A percentile compares a stretch with the other conserved stretches of the same genome.
Conservation (phyloP, 129 eudicot species). For the Calendula officinalis region DNA sequence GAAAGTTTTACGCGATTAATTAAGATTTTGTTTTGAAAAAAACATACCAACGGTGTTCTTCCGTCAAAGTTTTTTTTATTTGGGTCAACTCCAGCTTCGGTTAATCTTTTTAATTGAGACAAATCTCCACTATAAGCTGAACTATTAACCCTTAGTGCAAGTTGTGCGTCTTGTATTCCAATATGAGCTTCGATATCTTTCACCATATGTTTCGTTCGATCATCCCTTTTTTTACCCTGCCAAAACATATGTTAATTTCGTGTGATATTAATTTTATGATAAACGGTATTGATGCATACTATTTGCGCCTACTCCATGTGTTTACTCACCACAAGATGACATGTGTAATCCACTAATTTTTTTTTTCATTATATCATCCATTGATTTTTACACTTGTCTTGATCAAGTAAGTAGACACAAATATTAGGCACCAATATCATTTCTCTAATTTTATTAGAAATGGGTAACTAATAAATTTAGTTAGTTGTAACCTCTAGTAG, state of each 20-base stretch:
- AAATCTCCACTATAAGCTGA: slow-evolving; percentile 82
- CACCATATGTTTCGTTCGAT: slow-evolving; percentile 67
- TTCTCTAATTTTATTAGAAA: too few relatives aligned
- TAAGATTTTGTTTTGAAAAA: background rate
- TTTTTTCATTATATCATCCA: too few relatives aligned
- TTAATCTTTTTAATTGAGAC: slow-evolving; percentile 58
- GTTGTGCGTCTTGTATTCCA: slow-evolving; percentile 82
- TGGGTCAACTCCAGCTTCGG: slow-evolving; percentile 92
- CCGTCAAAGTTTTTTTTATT: slow-evolving; percentile 82
- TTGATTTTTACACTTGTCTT: too few relatives aligned
- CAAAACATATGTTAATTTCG: slow-evolving; percentile 16
- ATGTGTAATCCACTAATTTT: too few relatives aligned
- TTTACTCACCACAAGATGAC: too few relatives aligned
- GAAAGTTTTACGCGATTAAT: too few relatives aligned
- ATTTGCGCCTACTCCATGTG: too few relatives aligned
- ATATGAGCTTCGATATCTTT: slow-evolving; percentile 73
- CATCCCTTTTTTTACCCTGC: slow-evolving; percentile 65
- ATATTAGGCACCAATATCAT: too few relatives aligned
- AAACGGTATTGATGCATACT: background rate
- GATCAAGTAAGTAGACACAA: too few relatives aligned
- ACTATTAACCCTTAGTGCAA: slow-evolving; percentile 75
- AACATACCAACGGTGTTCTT: slow-evolving; percentile 77
- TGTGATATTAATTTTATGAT: background rate
- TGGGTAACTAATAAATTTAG: background rate
- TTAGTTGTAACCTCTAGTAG: slow-evolving; percentile 61